A percentile compares a stretch with the other conserved stretches of the same genome.
phyloP scores from a whole-genome alignment of 768 basidiomycete species.

The Tulasnella sp. region DNA sequence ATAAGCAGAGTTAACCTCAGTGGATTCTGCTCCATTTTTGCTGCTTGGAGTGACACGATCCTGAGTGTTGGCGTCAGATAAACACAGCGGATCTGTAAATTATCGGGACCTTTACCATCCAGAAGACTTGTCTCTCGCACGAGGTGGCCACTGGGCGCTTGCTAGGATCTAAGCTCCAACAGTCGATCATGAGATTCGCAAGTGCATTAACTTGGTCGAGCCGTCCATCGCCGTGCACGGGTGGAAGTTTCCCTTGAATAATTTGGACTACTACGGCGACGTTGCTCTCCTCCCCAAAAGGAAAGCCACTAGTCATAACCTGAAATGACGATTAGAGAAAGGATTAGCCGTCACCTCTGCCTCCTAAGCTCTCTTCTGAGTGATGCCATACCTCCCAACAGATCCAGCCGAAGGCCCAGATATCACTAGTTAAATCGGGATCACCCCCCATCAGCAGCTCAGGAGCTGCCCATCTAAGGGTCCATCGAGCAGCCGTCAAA shows the following conservation, averaged over 20 bases:
- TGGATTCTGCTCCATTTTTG: neutral
- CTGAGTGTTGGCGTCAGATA: neutral
- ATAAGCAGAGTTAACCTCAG: neutral
- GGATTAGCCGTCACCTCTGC: neutral
- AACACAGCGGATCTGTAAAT: neutral
- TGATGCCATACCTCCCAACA: neutral
- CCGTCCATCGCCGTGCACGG: neutral
- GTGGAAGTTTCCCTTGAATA: neutral
- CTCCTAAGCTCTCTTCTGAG: no score
- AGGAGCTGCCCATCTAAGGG: neutral
- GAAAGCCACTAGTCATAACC: neutral
- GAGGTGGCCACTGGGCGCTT: neutral
- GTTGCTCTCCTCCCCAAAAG: neutral
- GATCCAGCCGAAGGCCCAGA: constrained; percentile 14
- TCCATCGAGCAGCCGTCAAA: neutral
- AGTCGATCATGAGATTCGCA: neutral
- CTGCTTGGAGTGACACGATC: neutral
- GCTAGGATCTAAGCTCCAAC: neutral
- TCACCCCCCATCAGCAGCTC: neutral
- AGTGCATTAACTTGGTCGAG: neutral
- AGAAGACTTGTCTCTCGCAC: neutral
- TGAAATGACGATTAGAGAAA: neutral
- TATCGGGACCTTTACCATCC: neutral
- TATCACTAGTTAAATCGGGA: neutral
- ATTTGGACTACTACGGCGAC: neutral